Conservation (phyloP, 768 basidiomycete species). For the Agaricus blazei region DNA sequence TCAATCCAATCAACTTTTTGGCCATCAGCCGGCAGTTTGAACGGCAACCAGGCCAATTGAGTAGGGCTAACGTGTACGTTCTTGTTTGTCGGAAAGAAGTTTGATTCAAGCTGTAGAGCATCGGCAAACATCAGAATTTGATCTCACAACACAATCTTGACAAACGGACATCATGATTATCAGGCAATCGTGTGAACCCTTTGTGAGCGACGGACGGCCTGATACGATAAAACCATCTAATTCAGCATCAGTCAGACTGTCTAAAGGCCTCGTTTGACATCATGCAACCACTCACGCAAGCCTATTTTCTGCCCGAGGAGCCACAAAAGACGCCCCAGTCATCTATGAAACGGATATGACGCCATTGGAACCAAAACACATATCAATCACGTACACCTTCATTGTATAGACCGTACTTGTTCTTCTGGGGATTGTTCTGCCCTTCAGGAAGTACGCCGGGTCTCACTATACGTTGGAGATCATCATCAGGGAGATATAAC, state of each 20-base stretch:
- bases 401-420: slow-evolving; percentile 58
- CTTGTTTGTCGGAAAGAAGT: slow-evolving; percentile 55
- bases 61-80: slow-evolving; percentile 58
- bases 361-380: not conserved
- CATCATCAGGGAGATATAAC: not conserved
- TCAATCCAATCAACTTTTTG: slow-evolving; percentile 48
- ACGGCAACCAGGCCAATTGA: slow-evolving; percentile 63
- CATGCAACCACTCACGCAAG: slow-evolving; percentile 33
- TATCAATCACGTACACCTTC: slow-evolving; percentile 37
- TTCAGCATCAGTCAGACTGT: not conserved
- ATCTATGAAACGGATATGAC: slow-evolving; percentile 29
- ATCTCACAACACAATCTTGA: not conserved
- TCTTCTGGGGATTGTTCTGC: slow-evolving; percentile 60
- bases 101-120: slow-evolving; percentile 47
- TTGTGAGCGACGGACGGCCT: slow-evolving; percentile 64
- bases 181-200: slow-evolving; percentile 49
- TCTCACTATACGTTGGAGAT: slow-evolving; percentile 19
- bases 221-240: slow-evolving; percentile 63
- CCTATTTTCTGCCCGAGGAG: slow-evolving; percentile 50
- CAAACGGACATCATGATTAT: slow-evolving; percentile 51
- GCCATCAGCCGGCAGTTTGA: slow-evolving; percentile 42
- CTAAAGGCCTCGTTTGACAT: not conserved
- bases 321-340: slow-evolving; percentile 56
- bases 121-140: not conserved
- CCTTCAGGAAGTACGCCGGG: slow-evolving; percentile 52